phyloP scores from a whole-genome alignment of 371 early-diverging fungal species.

The Chytridium lagenaria region DNA sequence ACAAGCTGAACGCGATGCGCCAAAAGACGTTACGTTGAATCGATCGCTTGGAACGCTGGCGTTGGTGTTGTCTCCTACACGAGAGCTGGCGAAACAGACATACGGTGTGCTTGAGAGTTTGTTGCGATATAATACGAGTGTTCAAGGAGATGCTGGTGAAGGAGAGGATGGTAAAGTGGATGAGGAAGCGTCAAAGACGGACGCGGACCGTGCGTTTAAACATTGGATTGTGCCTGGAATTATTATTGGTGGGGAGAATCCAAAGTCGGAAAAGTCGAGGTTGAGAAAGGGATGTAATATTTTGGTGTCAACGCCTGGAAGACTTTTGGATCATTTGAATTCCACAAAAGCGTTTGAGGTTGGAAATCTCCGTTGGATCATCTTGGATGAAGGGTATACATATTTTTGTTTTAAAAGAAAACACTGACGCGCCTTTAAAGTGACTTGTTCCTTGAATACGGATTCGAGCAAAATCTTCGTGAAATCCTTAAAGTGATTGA shows the following conservation, averaged over 20 bases:
- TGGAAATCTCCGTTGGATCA: constrained; percentile 59
- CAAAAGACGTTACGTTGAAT: constrained; percentile 16
- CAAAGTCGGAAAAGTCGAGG: constrained; percentile 90
- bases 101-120: constrained; percentile 73
- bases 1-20: constrained; percentile 34
- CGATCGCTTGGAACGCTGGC: constrained; percentile 69
- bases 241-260: constrained; percentile 91
- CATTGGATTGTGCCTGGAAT: constrained; percentile 94
- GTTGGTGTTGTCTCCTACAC: constrained; percentile 93
- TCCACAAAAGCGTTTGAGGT: constrained; percentile 57
- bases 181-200: constrained; percentile 13
- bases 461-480: constrained; percentile 62
- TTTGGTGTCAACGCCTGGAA: constrained; percentile 71
- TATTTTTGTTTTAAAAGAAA: neutral
- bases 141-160: neutral
- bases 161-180: no score
- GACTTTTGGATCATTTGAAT: constrained; percentile 75
- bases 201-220: constrained; percentile 4
- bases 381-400: constrained; percentile 69
- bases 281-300: constrained; percentile 77
- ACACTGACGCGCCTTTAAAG: neutral
- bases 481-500: constrained; percentile 51
- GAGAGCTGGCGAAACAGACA: constrained; percentile 98
- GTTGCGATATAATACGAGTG: constrained; percentile 44
- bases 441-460: constrained; percentile 70